phyloP scores from a whole-genome alignment of 257 asterid species.

The Orobanche coerulescens region DNA sequence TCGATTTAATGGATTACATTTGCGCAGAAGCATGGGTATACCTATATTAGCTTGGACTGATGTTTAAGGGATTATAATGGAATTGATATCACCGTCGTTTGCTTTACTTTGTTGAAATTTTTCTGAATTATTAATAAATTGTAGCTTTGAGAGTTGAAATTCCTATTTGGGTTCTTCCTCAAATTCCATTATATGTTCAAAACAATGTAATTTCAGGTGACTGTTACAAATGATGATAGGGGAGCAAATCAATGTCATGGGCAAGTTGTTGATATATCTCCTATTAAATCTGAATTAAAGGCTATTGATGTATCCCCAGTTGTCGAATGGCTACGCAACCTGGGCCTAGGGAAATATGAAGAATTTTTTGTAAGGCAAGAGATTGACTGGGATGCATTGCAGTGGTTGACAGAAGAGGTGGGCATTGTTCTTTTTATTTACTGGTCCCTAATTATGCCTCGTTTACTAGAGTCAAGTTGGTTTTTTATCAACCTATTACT shows the following conservation, averaged over 20 bases:
- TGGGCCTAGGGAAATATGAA: conserved; percentile 80
- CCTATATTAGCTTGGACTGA: background rate
- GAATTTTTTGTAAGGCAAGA: conserved; percentile 63
- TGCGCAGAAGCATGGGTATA: too few relatives aligned
- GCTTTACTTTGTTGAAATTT: background rate
- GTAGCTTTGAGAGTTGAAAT: background rate
- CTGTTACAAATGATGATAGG: conserved; percentile 28
- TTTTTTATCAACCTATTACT: background rate
- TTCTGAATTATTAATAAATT: background rate
- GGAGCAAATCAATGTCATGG: conserved; percentile 45
- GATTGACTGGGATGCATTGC: conserved; percentile 78
- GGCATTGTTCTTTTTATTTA: background rate
- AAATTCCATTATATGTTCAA: background rate
- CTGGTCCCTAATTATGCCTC: background rate
- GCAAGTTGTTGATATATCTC: conserved; percentile 60
- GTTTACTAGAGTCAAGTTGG: background rate
- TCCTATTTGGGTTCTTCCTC: background rate
- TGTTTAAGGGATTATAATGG: background rate
- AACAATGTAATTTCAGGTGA: conserved; percentile 39
- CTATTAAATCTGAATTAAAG: conserved; percentile 33
- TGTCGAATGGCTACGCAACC: conserved; percentile 57
- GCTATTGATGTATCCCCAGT: conserved; percentile 42
- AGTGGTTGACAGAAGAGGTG: conserved; percentile 87
- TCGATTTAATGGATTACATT: too few relatives aligned
- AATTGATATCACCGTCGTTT: background rate